These are phyloP conservation scores for Beta lomatogona DNA, from an alignment of 179 eudicot species.

Conservation along the genomic window DNA sequence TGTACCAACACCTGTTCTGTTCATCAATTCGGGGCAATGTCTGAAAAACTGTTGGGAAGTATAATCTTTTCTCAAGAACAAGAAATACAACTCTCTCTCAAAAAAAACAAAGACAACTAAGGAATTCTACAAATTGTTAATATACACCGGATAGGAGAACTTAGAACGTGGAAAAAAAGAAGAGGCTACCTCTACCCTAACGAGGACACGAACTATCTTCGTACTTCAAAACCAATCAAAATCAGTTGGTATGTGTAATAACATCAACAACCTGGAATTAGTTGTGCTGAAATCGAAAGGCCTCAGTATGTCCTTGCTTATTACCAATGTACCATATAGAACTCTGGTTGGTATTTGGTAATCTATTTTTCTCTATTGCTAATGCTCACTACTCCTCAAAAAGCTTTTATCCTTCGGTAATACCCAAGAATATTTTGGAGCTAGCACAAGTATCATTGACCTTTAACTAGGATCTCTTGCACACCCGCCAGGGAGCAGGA, in stretches of 20 bases:
- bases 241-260: neutral
- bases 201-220: neutral
- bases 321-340: neutral
- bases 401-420: too few species aligned
- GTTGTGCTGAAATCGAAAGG: neutral
- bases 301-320: neutral
- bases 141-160: too few species aligned
- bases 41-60: too few species aligned
- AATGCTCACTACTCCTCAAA: neutral
- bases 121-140: too few species aligned
- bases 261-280: neutral
- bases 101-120: too few species aligned
- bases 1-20: too few species aligned
- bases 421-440: neutral
- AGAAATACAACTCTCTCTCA: too few species aligned
- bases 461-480: constrained; percentile 36
- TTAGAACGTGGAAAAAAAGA: too few species aligned
- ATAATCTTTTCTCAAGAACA: too few species aligned
- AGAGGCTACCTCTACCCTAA: too few species aligned
- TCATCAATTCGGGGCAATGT: too few species aligned
- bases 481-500: constrained; percentile 93
- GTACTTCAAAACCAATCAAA: neutral
- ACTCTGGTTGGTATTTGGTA: neutral
- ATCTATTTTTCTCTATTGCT: neutral
- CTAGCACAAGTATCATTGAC: neutral